A percentile compares a stretch with the other conserved stretches of the same genome.
phyloP scores from a whole-genome alignment of 1,139 yeast species.

The Yamadazyma taylorii region DNA sequence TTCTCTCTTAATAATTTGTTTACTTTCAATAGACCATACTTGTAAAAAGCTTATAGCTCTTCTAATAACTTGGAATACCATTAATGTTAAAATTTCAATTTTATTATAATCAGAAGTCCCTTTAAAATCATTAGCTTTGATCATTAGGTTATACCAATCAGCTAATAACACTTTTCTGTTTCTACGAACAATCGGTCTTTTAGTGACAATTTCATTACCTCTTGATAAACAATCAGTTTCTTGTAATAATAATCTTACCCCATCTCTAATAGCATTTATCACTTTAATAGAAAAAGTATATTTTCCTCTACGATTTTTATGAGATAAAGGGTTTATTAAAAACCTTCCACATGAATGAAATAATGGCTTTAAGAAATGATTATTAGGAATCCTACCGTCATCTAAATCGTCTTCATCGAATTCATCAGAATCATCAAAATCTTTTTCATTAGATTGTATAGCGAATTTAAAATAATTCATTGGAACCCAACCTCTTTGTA shows the following conservation, averaged over 20 bases:
- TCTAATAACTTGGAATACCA: constrained; percentile 73
- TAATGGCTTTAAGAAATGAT: constrained; percentile 56
- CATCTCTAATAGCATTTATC: constrained; percentile 64
- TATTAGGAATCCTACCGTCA: constrained; percentile 32
- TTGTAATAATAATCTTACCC: constrained; percentile 74
- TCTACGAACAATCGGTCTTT: constrained; percentile 66
- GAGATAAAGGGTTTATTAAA: constrained; percentile 65
- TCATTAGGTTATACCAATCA: constrained; percentile 87
- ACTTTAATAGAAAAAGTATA: constrained; percentile 47
- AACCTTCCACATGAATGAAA: constrained; percentile 77
- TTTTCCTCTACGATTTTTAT: constrained; percentile 38
- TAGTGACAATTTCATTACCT: constrained; percentile 73
- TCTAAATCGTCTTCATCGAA: constrained; percentile 18
- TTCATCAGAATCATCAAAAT: constrained; percentile 19
- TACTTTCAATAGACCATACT: constrained; percentile 68
- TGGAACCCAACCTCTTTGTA: constrained; percentile 94
- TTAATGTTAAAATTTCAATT: constrained; percentile 67
- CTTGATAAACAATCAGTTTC: constrained; percentile 84
- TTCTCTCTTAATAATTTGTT: constrained; percentile 37
- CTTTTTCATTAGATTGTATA: constrained; percentile 31
- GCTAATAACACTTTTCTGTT: constrained; percentile 80
- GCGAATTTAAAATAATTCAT: constrained; percentile 82
- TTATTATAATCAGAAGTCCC: constrained; percentile 66
- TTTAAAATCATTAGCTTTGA: constrained; percentile 81
- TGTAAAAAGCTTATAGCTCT: constrained; percentile 73